These are phyloP conservation scores for Penicillium pulvis DNA, from an alignment of 495 filamentous ascomycete genomes.

Conservation along the genomic window DNA sequence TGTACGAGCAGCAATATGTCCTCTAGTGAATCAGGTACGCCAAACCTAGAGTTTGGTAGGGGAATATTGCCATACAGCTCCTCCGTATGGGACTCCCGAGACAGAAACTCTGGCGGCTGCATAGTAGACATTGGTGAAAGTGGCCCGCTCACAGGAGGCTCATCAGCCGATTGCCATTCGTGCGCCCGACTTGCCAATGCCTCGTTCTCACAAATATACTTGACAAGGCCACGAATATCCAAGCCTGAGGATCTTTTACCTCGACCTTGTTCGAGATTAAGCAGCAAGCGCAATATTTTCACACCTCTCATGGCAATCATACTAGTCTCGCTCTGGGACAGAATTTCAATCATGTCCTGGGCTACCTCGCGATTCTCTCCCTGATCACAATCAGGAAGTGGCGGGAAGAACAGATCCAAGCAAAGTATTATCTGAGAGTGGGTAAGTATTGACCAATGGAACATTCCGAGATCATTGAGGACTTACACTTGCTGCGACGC, in stretches of 20 bases:
- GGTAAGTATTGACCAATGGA: not conserved
- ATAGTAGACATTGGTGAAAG: not conserved
- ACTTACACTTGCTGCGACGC: not conserved
- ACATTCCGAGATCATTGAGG: not conserved
- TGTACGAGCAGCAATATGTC: not conserved
- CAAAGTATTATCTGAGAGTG: not conserved
- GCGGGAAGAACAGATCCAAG: not conserved
- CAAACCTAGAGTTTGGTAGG: not conserved
- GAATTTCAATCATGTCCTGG: not conserved
- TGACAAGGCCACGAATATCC: not conserved
- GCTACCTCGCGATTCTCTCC: not conserved
- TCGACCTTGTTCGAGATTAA: not conserved
- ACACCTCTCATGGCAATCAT: not conserved
- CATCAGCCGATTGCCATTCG: not conserved
- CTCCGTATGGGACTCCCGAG: not conserved
- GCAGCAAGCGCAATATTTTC: not conserved
- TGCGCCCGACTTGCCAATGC: not conserved
- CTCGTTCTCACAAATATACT: not conserved
- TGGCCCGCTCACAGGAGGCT: not conserved
- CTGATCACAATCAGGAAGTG: not conserved
- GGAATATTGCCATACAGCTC: not conserved
- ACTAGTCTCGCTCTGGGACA: not conserved
- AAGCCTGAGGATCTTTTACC: not conserved
- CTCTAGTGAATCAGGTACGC: not conserved
- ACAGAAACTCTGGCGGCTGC: not conserved